These are phyloP conservation scores for Coprinellus micaceus DNA, from an alignment of 768 basidiomycete genomes.

Conservation along the genomic window DNA sequence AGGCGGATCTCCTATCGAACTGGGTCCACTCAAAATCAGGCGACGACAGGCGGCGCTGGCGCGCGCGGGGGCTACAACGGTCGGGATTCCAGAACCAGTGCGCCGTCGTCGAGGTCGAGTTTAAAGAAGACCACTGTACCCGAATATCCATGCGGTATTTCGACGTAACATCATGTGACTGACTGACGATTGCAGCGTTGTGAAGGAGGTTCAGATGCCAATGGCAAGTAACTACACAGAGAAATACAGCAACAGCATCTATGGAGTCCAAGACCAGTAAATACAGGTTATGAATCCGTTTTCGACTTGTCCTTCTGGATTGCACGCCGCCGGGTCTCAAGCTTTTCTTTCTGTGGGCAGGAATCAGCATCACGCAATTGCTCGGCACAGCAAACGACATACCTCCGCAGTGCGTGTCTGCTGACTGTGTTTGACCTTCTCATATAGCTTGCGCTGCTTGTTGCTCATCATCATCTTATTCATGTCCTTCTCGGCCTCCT, in stretches of 20 bases:
- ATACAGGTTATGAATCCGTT: conserved; percentile 1
- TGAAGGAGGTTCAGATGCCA: not conserved
- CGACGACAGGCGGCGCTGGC: not conserved
- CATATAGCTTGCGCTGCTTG: conserved; percentile 89
- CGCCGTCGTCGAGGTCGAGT: not conserved
- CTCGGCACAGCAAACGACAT: conserved; percentile 23
- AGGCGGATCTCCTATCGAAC: not conserved
- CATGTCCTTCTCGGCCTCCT: conserved; percentile 73
- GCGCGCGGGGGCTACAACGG: no score
- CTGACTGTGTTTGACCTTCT: conserved; percentile 87
- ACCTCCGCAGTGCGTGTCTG: conserved; percentile 79
- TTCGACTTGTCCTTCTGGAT: conserved; percentile 50
- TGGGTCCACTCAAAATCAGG: not conserved
- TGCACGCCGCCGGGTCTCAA: conserved; percentile 56
- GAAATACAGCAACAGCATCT: not conserved
- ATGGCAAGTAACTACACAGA: not conserved
- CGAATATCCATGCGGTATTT: not conserved
- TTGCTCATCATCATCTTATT: conserved; percentile 98
- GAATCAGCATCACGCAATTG: not conserved
- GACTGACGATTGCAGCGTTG: not conserved
- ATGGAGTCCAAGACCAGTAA: conserved; percentile 1
- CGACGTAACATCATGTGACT: not conserved
- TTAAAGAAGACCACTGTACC: not conserved
- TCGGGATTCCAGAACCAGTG: not conserved
- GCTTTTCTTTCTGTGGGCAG: conserved; percentile 47